Base-by-base conservation (phyloP, 768 basidiomycete genomes). In the Neoboletus brunneissimus region DNA sequence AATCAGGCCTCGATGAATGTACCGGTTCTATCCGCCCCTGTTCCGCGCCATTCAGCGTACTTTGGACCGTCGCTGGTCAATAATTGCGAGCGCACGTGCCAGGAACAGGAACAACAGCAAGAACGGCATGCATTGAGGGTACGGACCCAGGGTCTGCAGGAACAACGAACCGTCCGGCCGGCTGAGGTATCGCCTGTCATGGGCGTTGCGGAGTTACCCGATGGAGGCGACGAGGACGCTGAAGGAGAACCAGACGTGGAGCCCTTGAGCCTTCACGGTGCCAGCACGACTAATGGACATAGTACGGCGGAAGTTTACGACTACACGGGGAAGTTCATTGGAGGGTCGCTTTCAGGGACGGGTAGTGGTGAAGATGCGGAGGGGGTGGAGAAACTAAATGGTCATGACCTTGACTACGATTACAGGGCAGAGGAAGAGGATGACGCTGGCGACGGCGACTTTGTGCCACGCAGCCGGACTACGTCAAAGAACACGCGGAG, bases 401-500 rank as follows among this genome's bases (percentile, higher is more conserved):
- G 50, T 45, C 48, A 59, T 25, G 69, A 64, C 48, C 54, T 68
- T 37, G 58, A 69, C 55, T 71, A 70, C 48, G 72, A 73, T 45
- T 73, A 69, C 56, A 54, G 56, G 48, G 61, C 57, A 53, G 68
- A 71, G 22, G 67, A 63, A 4, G 72, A 72, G 10, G 64, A 69
- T 27, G 72, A 73, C 35, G 61, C 61, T 45, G 64, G 58, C 31
- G 71, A 72, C 71, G 71, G 72, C 64, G 71, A 72, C 62, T 73
- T 73, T 53, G 58, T 60, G 56, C 68, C 71, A 59, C 59, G 55
- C 64, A 64, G 22, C 53, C 71, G 60, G 37, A 54, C 67, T 58
- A 72, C 72, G 72, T 73, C 71, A 72, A 73, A 65, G 69, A 73
- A 69, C 69, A 67, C 61, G 60, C 72, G 70, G 49, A 61, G 61